Percentiles rank a stretch among this genome's conserved stretches.
Evolutionary conservation across 1,139 yeast species (phyloP).

Genomic region (Taphrina deformans): DNA sequence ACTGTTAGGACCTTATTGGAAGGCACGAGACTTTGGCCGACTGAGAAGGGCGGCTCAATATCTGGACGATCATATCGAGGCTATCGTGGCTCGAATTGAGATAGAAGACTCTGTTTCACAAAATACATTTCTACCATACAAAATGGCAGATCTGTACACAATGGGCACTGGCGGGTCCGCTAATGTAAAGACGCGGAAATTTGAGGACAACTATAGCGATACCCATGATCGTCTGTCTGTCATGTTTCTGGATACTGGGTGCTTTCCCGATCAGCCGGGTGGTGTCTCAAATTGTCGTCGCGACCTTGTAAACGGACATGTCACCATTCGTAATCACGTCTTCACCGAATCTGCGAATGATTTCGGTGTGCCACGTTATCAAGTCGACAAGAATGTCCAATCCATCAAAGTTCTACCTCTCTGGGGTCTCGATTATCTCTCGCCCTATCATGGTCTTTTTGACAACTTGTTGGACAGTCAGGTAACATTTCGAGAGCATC

Average conservation of each 20-base stretch:
- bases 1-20: background rate
- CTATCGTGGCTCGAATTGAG: conserved; percentile 7
- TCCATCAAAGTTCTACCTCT: conserved; percentile 15
- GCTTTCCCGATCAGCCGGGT: conserved; percentile 23
- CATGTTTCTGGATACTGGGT: conserved; percentile 13
- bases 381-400: conserved; percentile 11
- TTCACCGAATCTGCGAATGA: conserved; percentile 23
- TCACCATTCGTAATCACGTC: conserved; percentile 20
- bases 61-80: conserved; percentile 9
- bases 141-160: conserved; percentile 13
- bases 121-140: conserved; percentile 16
- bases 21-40: background rate
- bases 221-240: conserved; percentile 10
- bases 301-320: conserved; percentile 15
- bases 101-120: conserved; percentile 13
- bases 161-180: conserved; percentile 25
- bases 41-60: background rate
- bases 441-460: conserved; percentile 18
- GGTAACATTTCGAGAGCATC: conserved; percentile 12
- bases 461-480: conserved; percentile 13
- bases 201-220: conserved; percentile 9
- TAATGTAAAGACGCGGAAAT: conserved; percentile 10
- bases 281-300: conserved; percentile 27
- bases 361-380: conserved; percentile 22
- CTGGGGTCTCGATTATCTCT: conserved; percentile 18